phyloP scores from a whole-genome alignment of 495 filamentous ascomycete genomes.

The Cryomyces minteri region DNA sequence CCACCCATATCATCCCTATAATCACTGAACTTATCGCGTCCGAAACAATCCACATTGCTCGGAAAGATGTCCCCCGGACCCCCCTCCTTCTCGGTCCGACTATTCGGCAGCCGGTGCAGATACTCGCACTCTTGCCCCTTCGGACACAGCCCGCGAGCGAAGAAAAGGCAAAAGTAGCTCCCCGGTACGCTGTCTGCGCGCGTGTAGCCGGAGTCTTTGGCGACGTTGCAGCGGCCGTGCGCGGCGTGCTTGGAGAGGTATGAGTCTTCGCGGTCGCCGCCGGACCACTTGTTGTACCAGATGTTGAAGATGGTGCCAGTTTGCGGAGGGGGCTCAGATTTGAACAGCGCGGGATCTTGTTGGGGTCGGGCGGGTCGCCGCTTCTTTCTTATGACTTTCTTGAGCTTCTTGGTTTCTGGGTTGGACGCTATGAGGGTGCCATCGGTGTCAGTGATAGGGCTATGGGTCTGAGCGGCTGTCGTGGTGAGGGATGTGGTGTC shows the following conservation, averaged over 20 bases:
- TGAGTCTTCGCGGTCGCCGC: constrained; percentile 85
- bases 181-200: constrained; percentile 64
- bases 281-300: constrained; percentile 63
- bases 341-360: constrained; percentile 68
- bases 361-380: constrained; percentile 53
- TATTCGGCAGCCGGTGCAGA: constrained; percentile 60
- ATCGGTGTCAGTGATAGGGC: too few species aligned
- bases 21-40: constrained; percentile 68
- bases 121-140: constrained; percentile 88
- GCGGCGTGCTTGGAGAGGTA: constrained; percentile 63
- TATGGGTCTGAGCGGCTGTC: too few species aligned
- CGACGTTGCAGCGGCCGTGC: constrained; percentile 61
- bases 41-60: constrained; percentile 86
- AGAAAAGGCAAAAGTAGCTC: constrained; percentile 84
- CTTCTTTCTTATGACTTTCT: constrained; percentile 35
- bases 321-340: constrained; percentile 65
- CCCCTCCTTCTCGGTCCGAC: constrained; percentile 1
- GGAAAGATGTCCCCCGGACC: constrained; percentile 68
- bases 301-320: constrained; percentile 90
- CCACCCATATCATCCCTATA: constrained; percentile 96
- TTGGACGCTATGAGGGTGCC: not conserved
- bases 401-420: constrained; percentile 39
- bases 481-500: too few species aligned
- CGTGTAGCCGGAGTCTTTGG: constrained; percentile 72
- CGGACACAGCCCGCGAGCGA: constrained; percentile 66